phyloP scores from a whole-genome alignment of 2,329 filamentous ascomycete genomes.

The Colletotrichum tamarilloi region DNA sequence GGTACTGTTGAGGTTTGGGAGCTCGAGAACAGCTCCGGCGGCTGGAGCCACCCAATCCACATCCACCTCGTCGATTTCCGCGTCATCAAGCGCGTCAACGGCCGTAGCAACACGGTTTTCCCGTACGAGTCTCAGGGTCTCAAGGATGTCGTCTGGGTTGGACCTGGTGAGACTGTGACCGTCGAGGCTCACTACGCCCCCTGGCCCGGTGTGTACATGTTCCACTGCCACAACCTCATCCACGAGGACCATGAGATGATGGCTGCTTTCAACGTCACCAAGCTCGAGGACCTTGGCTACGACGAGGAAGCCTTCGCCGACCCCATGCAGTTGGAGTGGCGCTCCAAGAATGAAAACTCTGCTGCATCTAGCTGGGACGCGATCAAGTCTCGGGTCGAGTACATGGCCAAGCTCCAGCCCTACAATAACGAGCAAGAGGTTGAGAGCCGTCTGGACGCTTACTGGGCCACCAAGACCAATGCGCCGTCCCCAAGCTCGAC shows the following conservation, averaged over 20 bases:
- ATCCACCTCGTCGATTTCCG: constrained; percentile 66
- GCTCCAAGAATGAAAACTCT: constrained; percentile 43
- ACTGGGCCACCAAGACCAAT: constrained; percentile 41
- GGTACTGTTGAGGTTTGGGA: constrained; percentile 56
- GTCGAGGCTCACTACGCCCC: constrained; percentile 62
- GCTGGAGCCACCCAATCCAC: constrained; percentile 61
- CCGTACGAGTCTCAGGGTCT: constrained; percentile 61
- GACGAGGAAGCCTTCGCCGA: constrained; percentile 49
- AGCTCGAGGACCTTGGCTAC: constrained; percentile 50
- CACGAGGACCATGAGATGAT: constrained; percentile 58
- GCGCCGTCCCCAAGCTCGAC: not conserved
- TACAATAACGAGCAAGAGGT: constrained; percentile 48
- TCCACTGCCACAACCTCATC: constrained; percentile 56
- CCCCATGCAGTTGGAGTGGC: constrained; percentile 50
- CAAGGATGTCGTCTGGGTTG: constrained; percentile 65
- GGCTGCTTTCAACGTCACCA: constrained; percentile 55
- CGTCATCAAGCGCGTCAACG: constrained; percentile 56
- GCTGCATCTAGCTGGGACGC: constrained; percentile 42
- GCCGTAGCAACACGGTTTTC: constrained; percentile 44
- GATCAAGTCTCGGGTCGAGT: constrained; percentile 44
- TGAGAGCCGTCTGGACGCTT: constrained; percentile 43
- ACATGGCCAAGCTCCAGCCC: constrained; percentile 45
- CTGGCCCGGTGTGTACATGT: constrained; percentile 61
- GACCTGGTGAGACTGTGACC: constrained; percentile 56
- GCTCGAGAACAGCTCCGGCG: constrained; percentile 53